These are phyloP conservation scores for Selaginella tamariscina DNA, from an alignment of 75 land plant genomes.

Conservation along the genomic window DNA sequence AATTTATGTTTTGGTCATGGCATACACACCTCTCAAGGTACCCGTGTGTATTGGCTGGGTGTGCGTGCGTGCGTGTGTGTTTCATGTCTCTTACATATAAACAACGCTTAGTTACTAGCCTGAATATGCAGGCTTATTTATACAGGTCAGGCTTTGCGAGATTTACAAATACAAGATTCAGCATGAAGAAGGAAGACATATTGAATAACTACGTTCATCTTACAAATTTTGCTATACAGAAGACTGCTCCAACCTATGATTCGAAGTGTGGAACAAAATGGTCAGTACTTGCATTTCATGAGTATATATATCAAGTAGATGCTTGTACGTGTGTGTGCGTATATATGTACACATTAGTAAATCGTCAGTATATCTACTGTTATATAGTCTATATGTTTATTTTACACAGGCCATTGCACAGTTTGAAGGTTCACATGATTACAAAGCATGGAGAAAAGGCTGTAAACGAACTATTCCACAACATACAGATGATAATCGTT, in stretches of 20 bases:
- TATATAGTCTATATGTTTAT: background rate
- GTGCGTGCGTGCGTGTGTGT: background rate
- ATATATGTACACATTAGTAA: no score
- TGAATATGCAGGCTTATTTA: constrained; percentile 27
- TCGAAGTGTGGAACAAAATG: constrained; percentile 35
- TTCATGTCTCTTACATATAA: background rate
- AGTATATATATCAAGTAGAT: background rate
- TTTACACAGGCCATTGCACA: constrained; percentile 28
- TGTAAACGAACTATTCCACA: constrained; percentile 28
- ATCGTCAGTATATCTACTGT: no score
- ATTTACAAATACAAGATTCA: constrained; percentile 34
- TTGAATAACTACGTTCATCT: constrained; percentile 33
- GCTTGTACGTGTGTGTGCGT: no score
- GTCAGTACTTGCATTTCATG: constrained; percentile 5
- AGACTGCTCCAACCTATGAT: constrained; percentile 31
- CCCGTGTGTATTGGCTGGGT: no score
- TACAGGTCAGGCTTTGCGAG: constrained; percentile 38
- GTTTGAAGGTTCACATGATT: constrained; percentile 34
- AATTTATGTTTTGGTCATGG: constrained; percentile 29
- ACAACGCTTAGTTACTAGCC: background rate
- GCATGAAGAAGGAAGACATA: constrained; percentile 33
- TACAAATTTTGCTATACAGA: constrained; percentile 33
- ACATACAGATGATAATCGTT: constrained; percentile 28
- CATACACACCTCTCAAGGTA: constrained; percentile 32
- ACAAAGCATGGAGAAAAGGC: constrained; percentile 37